These are phyloP conservation scores for Cryphonectria radicalis DNA, from an alignment of 2,329 filamentous ascomycete species.

Conservation along the genomic window DNA sequence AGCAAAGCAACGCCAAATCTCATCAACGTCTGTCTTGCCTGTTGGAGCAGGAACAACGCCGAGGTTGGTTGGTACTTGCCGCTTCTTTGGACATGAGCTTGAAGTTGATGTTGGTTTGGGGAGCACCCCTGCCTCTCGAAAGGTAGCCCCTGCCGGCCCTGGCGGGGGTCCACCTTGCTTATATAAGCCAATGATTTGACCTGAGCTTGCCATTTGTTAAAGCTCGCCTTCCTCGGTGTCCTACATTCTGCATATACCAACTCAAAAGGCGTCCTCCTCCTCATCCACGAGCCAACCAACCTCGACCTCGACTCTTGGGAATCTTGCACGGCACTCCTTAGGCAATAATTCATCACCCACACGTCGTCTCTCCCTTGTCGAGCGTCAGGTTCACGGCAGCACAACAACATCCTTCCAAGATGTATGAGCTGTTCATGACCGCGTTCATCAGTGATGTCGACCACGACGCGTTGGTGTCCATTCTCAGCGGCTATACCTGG, in stretches of 20 bases:
- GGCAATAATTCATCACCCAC: no score
- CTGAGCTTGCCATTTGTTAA: not conserved
- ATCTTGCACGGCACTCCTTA: not conserved
- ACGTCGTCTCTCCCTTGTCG: not conserved
- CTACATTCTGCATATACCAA: not conserved
- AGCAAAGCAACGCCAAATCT: not conserved
- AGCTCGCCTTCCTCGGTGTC: not conserved
- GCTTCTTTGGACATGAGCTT: not conserved
- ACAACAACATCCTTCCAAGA: conserved; percentile 34
- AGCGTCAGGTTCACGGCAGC: not conserved
- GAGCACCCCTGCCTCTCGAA: not conserved
- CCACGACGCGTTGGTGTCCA: conserved; percentile 51
- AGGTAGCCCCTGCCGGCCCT: not conserved
- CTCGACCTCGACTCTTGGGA: not conserved
- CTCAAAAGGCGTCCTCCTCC: not conserved
- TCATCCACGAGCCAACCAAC: not conserved
- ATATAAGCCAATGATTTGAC: not conserved
- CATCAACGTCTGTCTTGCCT: no score
- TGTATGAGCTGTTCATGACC: conserved; percentile 66
- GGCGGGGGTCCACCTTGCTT: not conserved
- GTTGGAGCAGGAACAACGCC: no score
- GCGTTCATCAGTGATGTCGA: conserved; percentile 56
- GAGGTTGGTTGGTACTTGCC: no score
- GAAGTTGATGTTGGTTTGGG: not conserved
- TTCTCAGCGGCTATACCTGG: conserved; percentile 62